phyloP scores from a whole-genome alignment of 768 basidiomycete genomes.

The Amanita rubescens region DNA sequence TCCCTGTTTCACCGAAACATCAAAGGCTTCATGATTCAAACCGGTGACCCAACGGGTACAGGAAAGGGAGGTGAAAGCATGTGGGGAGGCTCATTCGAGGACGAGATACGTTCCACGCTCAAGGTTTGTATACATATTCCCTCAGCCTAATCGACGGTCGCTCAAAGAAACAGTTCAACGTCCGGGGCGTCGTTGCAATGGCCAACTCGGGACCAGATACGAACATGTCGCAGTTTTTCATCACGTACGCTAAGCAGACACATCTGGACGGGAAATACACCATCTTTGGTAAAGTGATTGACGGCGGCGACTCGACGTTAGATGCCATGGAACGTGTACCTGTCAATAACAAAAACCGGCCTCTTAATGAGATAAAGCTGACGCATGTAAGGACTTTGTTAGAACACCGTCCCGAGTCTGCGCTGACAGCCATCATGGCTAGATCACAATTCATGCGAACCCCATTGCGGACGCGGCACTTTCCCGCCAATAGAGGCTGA shows the following conservation, averaged over 20 bases:
- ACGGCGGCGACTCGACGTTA: slow-evolving; percentile 89
- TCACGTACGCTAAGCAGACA: slow-evolving; percentile 87
- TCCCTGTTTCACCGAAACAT: slow-evolving; percentile 93
- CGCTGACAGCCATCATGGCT: slow-evolving; percentile 7
- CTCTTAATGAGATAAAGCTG: slow-evolving; percentile 78
- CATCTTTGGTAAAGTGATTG: slow-evolving; percentile 97
- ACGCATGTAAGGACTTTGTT: slow-evolving; percentile 49
- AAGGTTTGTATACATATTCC: slow-evolving; percentile 47
- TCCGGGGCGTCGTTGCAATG: slow-evolving; percentile 94
- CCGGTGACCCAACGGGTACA: slow-evolving; percentile 81
- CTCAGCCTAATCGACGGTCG: slow-evolving; percentile 10
- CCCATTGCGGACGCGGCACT: slow-evolving; percentile 81
- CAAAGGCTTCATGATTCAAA: slow-evolving; percentile 93
- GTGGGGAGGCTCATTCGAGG: slow-evolving; percentile 88
- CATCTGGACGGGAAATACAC: slow-evolving; percentile 94
- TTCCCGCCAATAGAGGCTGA: slow-evolving; percentile 23
- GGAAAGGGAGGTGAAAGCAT: slow-evolving; percentile 97
- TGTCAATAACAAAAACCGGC: slow-evolving; percentile 86
- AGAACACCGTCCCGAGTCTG: slow-evolving; percentile 6
- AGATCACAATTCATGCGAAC: slow-evolving; percentile 91
- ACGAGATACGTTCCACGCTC: slow-evolving; percentile 90
- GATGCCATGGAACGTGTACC: slow-evolving; percentile 92
- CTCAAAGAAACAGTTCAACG: slow-evolving; percentile 66
- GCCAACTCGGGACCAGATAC: slow-evolving; percentile 93
- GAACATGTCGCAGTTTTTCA: slow-evolving; percentile 89